Evolutionary conservation across 2,329 filamentous ascomycete genomes (phyloP).

Genomic region (Fusarium udum): DNA sequence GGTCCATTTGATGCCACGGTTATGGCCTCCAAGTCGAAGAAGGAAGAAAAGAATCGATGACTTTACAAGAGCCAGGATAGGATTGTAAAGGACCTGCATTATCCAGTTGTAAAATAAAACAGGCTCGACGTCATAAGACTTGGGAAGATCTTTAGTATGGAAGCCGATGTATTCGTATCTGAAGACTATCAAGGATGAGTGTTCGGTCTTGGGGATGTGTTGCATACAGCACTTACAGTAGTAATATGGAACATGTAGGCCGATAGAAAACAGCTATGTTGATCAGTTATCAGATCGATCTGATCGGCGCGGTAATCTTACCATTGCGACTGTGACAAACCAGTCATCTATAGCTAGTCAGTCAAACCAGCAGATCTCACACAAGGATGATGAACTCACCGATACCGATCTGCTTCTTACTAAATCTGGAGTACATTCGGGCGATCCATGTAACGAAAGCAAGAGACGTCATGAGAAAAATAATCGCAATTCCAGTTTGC

Average conservation of each 20-base stretch:
- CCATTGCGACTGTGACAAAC: slow-evolving; percentile 29
- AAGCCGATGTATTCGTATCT: slow-evolving; percentile 36
- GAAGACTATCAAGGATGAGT: slow-evolving; percentile 5
- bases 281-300: background rate
- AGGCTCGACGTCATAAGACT: slow-evolving; percentile 24
- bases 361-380: background rate
- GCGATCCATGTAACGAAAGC: slow-evolving; percentile 22
- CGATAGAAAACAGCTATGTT: slow-evolving; percentile 24
- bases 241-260: slow-evolving; percentile 26
- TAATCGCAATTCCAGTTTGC: slow-evolving; percentile 30
- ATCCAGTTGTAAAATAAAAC: slow-evolving; percentile 38
- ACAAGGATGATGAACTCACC: slow-evolving; percentile 9
- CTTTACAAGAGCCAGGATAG: slow-evolving; percentile 57
- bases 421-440: slow-evolving; percentile 31
- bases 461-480: slow-evolving; percentile 30
- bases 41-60: slow-evolving; percentile 57
- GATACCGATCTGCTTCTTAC: slow-evolving; percentile 28
- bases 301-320: background rate
- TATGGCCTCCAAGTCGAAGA: slow-evolving; percentile 49
- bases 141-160: slow-evolving; percentile 4
- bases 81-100: slow-evolving; percentile 52
- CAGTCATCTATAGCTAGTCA: slow-evolving; percentile 28
- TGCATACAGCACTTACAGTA: slow-evolving; percentile 3
- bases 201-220: fast-evolving
- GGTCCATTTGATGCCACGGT: slow-evolving; percentile 35